Conservation (phyloP, 768 basidiomycete species). For the Trametes elegans region DNA sequence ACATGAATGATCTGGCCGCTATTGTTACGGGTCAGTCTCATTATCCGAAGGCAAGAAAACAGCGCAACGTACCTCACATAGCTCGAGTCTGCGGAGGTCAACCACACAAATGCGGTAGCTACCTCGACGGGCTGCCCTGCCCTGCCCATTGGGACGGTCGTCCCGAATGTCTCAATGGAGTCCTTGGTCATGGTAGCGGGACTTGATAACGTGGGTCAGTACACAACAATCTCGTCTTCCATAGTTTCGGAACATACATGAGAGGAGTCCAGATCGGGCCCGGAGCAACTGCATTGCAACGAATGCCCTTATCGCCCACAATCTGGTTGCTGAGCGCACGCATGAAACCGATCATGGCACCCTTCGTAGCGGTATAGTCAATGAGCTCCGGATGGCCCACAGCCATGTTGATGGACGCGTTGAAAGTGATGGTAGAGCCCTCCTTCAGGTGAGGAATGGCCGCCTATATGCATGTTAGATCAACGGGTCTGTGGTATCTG, state of each 20-base stretch:
- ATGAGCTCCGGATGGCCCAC: constrained; percentile 46
- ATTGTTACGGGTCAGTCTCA: neutral
- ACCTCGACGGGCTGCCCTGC: constrained; percentile 52
- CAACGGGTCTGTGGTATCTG: neutral
- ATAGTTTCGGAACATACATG: constrained; percentile 24
- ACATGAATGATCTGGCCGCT: constrained; percentile 32
- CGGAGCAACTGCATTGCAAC: constrained; percentile 39
- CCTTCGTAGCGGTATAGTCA: constrained; percentile 57
- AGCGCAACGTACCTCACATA: constrained; percentile 36
- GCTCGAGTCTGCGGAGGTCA: constrained; percentile 45
- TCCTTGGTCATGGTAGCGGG: constrained; percentile 38
- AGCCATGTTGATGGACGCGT: constrained; percentile 43
- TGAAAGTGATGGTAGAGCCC: constrained; percentile 43
- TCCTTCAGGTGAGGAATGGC: constrained; percentile 42
- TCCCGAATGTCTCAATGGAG: constrained; percentile 32
- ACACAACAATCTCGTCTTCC: neutral
- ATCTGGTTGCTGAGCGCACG: constrained; percentile 50
- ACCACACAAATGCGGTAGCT: constrained; percentile 47
- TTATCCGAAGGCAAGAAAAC: neutral
- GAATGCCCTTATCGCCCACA: constrained; percentile 46
- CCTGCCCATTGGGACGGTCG: constrained; percentile 41
- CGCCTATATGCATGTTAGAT: constrained; percentile 19
- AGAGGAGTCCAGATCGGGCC: constrained; percentile 52
- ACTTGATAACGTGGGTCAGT: constrained; percentile 7
- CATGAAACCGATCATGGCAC: constrained; percentile 48